Evolutionary conservation across 2,329 filamentous ascomycete genomes (phyloP), one percentile per base, ranked within the genome.

Genomic region (Fusarium dlaminii): DNA sequence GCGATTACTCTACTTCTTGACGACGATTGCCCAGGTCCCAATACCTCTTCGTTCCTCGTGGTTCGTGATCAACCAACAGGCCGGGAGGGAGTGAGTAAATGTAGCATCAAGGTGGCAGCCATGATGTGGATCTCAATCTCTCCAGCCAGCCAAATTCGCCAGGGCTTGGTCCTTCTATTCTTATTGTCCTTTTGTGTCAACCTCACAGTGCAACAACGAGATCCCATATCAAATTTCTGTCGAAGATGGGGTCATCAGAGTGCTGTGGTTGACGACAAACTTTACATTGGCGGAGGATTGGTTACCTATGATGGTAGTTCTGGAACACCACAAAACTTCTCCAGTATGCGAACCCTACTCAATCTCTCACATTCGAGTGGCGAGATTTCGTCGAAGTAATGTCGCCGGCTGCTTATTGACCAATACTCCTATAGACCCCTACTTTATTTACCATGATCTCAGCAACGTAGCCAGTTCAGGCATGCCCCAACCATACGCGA

Each of bases 211-310:
- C 82, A 82, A 58, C 84, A 86, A 68, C 80, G 85, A 64, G 85
- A 90, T 75, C 88, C 88, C 8, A 82, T 91, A 55, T 82, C 81
- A 30, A 84, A 89, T 78, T 91, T 88, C 64, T 88, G 87, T 73
- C 81, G 86, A 51, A 81, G 86, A 66, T 89, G 86, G 81, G 88
- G 87, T 49, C 90, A 92, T 77, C 88, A 91, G 78, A 89, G 89
- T 13, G 85, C 90, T 12, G 83, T 91, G 15, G 84, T 92, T 51
- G 89, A 91, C 77, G 80, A 86, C 46, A 87, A 85, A 70, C 81
- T 92, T 27, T 92, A 90, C 77, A 89, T 92, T 59, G 90, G 92
- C 75, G 90, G 90, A 42, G 90, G 90, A 9, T 81, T 88, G 61
- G 78, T 91, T 34, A 87, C 89, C 74, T 90, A 87, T 81, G 87